These are phyloP conservation scores for Backusella circina DNA, from an alignment of 192 early-diverging fungal species.

Conservation along the genomic window DNA sequence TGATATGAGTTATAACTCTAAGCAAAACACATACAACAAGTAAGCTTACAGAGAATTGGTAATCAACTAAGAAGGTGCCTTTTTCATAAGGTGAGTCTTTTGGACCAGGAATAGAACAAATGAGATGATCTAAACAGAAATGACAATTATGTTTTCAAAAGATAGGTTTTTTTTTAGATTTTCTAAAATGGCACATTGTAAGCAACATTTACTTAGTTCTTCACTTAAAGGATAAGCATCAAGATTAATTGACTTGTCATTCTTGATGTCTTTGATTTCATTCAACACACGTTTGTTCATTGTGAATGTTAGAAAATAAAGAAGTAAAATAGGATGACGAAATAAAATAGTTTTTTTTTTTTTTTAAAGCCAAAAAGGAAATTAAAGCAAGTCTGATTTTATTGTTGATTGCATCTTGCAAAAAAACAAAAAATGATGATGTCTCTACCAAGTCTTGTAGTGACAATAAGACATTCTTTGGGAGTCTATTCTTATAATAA, in stretches of 20 bases:
- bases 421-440: too few species aligned
- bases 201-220: neutral
- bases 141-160: neutral
- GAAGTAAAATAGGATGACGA: neutral
- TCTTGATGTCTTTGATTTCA: neutral
- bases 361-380: too few species aligned
- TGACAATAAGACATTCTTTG: too few species aligned
- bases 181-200: too few species aligned
- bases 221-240: neutral
- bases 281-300: neutral
- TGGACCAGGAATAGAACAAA: conserved; percentile 15
- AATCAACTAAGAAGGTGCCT: conserved; percentile 11
- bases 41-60: conserved; percentile 4
- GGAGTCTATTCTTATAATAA: too few species aligned
- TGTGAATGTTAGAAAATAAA: neutral
- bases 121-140: neutral
- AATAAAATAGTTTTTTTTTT: too few species aligned
- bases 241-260: neutral
- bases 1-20: neutral
- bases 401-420: too few species aligned
- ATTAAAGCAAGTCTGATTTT: too few species aligned
- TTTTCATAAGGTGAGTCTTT: conserved; percentile 28
- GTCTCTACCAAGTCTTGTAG: too few species aligned
- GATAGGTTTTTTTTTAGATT: neutral
- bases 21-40: neutral